Evolutionary conservation across 331 rosid genomes (phyloP), one percentile per base, ranked within the genome.

Genomic region (Arachis monticola): DNA sequence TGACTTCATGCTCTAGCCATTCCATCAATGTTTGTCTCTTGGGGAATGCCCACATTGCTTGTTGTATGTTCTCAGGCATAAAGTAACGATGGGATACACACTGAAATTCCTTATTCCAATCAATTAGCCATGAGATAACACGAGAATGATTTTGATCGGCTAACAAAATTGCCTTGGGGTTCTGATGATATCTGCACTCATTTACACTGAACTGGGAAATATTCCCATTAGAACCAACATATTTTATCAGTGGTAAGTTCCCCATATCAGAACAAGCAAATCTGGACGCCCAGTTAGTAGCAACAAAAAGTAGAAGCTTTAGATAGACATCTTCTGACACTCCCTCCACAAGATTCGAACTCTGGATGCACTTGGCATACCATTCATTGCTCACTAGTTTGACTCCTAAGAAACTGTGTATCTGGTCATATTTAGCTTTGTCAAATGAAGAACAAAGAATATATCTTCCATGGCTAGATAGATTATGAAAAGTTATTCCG

Each of bases 291-390:
- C 91, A 84, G 8, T 85, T 56, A 22, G 55, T 78, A 32, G 96
- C 82, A 72, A 89, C 30, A 74, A 88, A 93, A 53, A 60, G 50
- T 6, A 93, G 76, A 75, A 93, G 90, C 65, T 82, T 61, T 65
- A 87, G 72, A 75, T 93, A 88, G 40, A 82, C 71, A 59, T 59
- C 75, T 14, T 93, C 95, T 4, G 93, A 69, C 38, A 89, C 89
- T 64, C 77, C 82, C 27, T 47, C 82, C 9, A 85, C 91, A 56
- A 90, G 84, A 74, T 81, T 72, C 31, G 85, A 77, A 67, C 95
- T 78, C 81, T 70, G 88, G 31, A 93, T 77, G 87, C 96, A 93
- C 81, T 86, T 93, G 2, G 81, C 88, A 79, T 91, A 93, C 98
- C 97, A 93, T 17, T 86, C 89, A 12, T 10, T 68, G 31, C 51